phyloP scores from a whole-genome alignment of 177 flowering plant species.

The Telopea speciosissima region DNA sequence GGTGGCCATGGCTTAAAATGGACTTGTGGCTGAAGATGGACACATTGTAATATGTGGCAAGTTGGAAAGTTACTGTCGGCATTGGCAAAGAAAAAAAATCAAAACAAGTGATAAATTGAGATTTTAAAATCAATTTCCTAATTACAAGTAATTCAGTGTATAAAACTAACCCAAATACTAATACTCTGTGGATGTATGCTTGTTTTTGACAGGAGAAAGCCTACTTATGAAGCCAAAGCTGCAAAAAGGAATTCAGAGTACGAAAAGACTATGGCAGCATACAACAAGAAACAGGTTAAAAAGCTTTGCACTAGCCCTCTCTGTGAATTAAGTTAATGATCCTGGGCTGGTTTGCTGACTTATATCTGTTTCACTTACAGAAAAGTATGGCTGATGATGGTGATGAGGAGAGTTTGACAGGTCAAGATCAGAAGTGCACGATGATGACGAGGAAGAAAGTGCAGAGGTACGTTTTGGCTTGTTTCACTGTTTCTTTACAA shows the following conservation, averaged over 20 bases:
- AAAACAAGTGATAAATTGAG: background rate
- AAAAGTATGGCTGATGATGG: slow-evolving; percentile 28
- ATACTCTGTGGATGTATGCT: background rate
- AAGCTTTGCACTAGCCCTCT: background rate
- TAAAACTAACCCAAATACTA: slow-evolving; percentile 24
- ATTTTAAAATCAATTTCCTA: background rate
- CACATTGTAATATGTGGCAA: background rate
- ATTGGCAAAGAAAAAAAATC: background rate
- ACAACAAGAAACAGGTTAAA: slow-evolving; percentile 68
- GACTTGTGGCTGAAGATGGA: background rate
- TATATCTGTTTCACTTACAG: slow-evolving; percentile 9
- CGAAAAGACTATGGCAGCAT: slow-evolving; percentile 57
- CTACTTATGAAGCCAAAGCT: slow-evolving; percentile 79
- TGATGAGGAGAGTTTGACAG: slow-evolving; percentile 6
- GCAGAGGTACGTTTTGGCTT: slow-evolving; percentile 20
- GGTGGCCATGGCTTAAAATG: background rate
- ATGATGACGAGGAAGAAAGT: slow-evolving; percentile 32
- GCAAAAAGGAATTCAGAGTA: slow-evolving; percentile 66
- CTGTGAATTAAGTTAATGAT: background rate
- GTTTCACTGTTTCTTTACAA: too few species aligned
- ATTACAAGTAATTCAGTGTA: slow-evolving; percentile 4
- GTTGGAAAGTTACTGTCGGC: background rate
- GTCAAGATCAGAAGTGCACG: slow-evolving; percentile 40
- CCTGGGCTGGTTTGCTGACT: background rate
- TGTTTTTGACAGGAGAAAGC: slow-evolving; percentile 61